Evolutionary conservation across 2,329 filamentous ascomycete genomes (phyloP).

Genomic region (Myotisia sp.): DNA sequence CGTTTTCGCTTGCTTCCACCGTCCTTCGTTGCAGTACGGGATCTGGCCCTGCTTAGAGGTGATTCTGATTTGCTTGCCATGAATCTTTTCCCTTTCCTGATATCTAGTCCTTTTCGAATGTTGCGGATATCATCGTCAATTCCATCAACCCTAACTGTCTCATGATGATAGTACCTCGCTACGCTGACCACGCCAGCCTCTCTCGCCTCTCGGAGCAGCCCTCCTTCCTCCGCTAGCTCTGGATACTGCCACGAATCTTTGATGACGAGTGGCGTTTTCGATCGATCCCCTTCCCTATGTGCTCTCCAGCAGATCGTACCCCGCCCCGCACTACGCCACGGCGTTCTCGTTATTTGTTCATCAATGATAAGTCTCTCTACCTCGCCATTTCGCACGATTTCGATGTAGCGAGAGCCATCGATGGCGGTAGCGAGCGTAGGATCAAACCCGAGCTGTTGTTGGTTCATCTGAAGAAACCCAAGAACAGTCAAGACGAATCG

Average conservation of each 20-base stretch:
- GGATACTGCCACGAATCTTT: conserved; percentile 20
- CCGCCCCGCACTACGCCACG: conserved; percentile 13
- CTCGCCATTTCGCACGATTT: conserved; percentile 10
- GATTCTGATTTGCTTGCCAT: no score
- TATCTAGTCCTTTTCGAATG: conserved; percentile 14
- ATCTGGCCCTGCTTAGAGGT: no score
- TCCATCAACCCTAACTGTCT: conserved; percentile 13
- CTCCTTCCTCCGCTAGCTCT: conserved; percentile 18
- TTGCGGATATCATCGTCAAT: conserved; percentile 14
- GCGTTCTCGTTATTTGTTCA: background rate
- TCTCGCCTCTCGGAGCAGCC: conserved; percentile 15
- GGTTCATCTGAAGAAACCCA: conserved; percentile 22
- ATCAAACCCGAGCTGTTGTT: conserved; percentile 32
- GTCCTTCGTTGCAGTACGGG: no score
- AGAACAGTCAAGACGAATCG: conserved; percentile 2
- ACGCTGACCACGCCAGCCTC: conserved; percentile 16
- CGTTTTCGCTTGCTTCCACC: no score
- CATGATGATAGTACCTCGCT: conserved; percentile 17
- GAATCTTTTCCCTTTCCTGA: no score
- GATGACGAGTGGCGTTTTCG: conserved; percentile 5
- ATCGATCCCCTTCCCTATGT: conserved; percentile 15
- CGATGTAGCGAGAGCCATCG: conserved; percentile 8
- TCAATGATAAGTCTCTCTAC: conserved; percentile 16
- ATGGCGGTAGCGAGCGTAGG: conserved; percentile 26
- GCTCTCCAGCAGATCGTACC: conserved; percentile 9